Conservation (phyloP, 1,139 yeast genomes). For the Debaryomyces psychrophilus region DNA sequence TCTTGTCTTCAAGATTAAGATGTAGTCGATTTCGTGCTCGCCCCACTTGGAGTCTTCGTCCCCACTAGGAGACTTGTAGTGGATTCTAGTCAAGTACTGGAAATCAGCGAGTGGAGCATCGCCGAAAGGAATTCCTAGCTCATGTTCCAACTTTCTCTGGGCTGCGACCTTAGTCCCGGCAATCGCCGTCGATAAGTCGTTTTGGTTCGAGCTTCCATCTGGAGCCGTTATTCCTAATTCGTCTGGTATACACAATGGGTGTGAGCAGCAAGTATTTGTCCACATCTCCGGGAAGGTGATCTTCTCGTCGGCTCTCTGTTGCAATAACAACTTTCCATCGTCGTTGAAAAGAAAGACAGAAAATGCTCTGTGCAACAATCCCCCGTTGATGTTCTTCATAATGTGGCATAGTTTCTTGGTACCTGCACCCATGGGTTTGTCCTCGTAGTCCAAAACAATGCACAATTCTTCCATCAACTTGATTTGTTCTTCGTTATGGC, state of each 20-base stretch:
- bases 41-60: slow-evolving; percentile 83
- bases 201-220: slow-evolving; percentile 40
- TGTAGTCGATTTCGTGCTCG: slow-evolving; percentile 96
- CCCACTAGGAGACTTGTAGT: slow-evolving; percentile 83
- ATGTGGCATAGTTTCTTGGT: slow-evolving; percentile 92
- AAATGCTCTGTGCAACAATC: slow-evolving; percentile 92
- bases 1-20: slow-evolving; percentile 70
- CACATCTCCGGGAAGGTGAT: slow-evolving; percentile 95
- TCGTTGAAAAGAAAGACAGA: slow-evolving; percentile 88
- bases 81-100: slow-evolving; percentile 88
- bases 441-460: slow-evolving; percentile 87
- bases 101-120: slow-evolving; percentile 71
- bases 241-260: slow-evolving; percentile 81
- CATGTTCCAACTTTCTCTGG: slow-evolving; percentile 87
- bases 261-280: slow-evolving; percentile 99
- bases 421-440: slow-evolving; percentile 87
- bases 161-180: slow-evolving; percentile 88
- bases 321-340: slow-evolving; percentile 75
- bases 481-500: slow-evolving; percentile 94
- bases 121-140: slow-evolving; percentile 74
- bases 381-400: slow-evolving; percentile 82
- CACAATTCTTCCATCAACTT: slow-evolving; percentile 95
- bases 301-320: slow-evolving; percentile 94
- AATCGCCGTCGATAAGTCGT: slow-evolving; percentile 53
- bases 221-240: slow-evolving; percentile 64